Base-by-base conservation (phyloP, 2,329 filamentous ascomycete genomes). In the Thermothelomyces thermophilus region DNA sequence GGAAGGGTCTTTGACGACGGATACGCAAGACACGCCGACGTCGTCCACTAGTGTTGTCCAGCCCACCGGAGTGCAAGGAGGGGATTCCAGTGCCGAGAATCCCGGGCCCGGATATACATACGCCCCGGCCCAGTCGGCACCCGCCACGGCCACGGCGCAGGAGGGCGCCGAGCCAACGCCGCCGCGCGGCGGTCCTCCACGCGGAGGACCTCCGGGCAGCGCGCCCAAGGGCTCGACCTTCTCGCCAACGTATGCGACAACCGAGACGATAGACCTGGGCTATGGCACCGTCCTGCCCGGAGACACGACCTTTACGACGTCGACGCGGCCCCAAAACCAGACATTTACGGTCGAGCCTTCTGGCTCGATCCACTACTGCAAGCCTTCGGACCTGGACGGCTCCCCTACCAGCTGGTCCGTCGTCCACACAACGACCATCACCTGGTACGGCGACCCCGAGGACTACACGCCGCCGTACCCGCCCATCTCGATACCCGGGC, bases 371-470 rank as follows among this genome's bases (percentile, higher is more conserved):
- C 58, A 47, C 37, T 56, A 53, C 48, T 63, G 61, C 51, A 44
- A 60, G 37, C 20, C 51, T 1, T 59, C 60, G 3, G 59, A 63
- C 22, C 17, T 51, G 13, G 36, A 39, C 6, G 46, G 28, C 33
- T 22, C 52, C 13, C 22, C 46, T 2, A 72, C 68, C 31, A 61
- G 57, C 9, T 75, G 69, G 60, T 71, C 68, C 2, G 66, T 77
- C 31, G 60, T 75, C 16, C 68, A 77, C 62, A 76, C 73, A 3
- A 64, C 70, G 19, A 79, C 76, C 1, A 65, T 72, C 43, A 79
- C 75, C 16, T 73, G 75, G 60, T 67, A 61, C 8, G 73, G 70
- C 14, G 67, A 75, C 46, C 67, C 66, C 3, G 62, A 58, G 20
- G 68, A 74, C 46, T 78, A 78, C 55, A 75, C 68, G 8, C 68